Percentiles rank a stretch among this genome's conserved stretches.
Evolutionary conservation across 148 eudicot genomes (phyloP).

Genomic region (Camellia sinensis): DNA sequence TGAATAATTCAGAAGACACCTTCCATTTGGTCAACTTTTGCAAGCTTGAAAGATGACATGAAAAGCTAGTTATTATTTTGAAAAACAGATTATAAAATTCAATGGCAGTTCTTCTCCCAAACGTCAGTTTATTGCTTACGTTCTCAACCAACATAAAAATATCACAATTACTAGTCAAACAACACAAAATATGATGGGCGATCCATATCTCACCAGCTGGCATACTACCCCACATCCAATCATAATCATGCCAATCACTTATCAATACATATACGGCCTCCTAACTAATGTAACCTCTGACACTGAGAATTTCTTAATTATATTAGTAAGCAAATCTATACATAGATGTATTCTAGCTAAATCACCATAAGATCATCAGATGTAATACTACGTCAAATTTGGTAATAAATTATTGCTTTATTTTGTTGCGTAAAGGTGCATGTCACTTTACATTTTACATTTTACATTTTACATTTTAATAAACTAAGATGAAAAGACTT

Average conservation of each 20-base stretch:
- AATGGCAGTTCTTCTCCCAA: constrained; percentile 1
- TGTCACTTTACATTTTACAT: background rate
- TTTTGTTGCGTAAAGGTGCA: background rate
- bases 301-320: background rate
- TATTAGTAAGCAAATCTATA: background rate
- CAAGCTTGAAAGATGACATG: background rate
- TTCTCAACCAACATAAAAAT: background rate
- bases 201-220: constrained; percentile 12
- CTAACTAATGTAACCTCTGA: constrained; percentile 6
- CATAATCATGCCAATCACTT: background rate
- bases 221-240: background rate
- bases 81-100: background rate
- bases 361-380: background rate
- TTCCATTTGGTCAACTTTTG: background rate
- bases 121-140: constrained; percentile 1
- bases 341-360: background rate
- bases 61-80: background rate
- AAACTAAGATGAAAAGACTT: background rate
- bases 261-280: background rate
- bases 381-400: background rate
- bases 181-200: background rate
- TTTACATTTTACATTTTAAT: background rate
- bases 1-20: background rate
- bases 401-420: background rate
- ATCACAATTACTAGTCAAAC: background rate